phyloP scores from a whole-genome alignment of 2,329 filamentous ascomycete species.

The Sarocladium brachiariae region DNA sequence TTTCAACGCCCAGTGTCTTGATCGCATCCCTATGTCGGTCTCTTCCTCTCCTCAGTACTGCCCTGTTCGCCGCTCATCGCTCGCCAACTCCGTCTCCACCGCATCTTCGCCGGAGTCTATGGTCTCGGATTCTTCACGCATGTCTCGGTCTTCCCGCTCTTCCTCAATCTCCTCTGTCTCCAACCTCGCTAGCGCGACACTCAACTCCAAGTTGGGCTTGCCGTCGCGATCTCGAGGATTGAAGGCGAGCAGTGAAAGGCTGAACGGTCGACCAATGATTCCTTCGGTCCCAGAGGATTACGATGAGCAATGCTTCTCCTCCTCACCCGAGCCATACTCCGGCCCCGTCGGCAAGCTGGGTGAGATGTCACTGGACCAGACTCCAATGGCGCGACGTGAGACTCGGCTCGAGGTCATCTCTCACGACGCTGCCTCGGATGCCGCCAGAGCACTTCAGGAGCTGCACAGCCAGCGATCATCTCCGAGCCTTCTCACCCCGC shows the following conservation, averaged over 20 bases:
- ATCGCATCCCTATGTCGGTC: conserved; percentile 43
- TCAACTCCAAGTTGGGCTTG: conserved; percentile 44
- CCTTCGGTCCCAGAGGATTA: conserved; percentile 52
- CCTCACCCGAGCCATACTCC: conserved; percentile 52
- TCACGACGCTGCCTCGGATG: conserved; percentile 41
- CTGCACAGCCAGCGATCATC: conserved; percentile 47
- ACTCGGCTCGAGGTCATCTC: conserved; percentile 37
- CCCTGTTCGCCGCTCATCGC: conserved; percentile 51
- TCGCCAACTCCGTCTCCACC: conserved; percentile 56
- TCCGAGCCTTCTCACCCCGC: conserved; percentile 16
- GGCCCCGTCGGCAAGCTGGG: conserved; percentile 45
- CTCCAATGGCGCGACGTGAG: conserved; percentile 37
- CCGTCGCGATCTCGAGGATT: conserved; percentile 57
- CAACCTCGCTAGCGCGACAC: conserved; percentile 53
- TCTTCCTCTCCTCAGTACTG: conserved; percentile 46
- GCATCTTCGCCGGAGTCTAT: conserved; percentile 62
- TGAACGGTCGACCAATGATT: conserved; percentile 44
- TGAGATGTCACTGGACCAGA: conserved; percentile 39
- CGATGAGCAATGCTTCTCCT: conserved; percentile 42
- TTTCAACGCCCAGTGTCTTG: conserved; percentile 40
- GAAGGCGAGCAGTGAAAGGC: conserved; percentile 52
- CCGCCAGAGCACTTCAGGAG: conserved; percentile 52
- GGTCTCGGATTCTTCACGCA: conserved; percentile 55
- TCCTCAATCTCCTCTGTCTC: conserved; percentile 60
- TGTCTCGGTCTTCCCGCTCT: conserved; percentile 54